Base-by-base conservation (phyloP, 2,329 filamentous ascomycete genomes). In the Plectosphaerella cucumerina region DNA sequence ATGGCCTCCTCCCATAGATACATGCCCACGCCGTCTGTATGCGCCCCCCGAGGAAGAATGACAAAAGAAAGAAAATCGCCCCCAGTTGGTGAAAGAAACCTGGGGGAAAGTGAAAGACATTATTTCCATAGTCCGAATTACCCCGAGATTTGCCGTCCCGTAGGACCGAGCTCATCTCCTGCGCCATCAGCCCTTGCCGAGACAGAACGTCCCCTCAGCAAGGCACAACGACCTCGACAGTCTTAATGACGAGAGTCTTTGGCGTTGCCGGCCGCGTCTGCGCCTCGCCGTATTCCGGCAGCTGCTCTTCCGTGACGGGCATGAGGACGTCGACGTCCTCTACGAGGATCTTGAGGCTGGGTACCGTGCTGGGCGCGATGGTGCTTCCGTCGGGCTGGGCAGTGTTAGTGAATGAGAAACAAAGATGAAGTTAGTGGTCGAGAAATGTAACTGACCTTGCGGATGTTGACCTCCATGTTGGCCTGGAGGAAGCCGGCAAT, bases 261-360 rank as follows among this genome's bases (percentile, higher is more conserved):
- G 39, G 39, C 39, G 22, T 41, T 12, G 49, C 11, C 44, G 44
- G 6, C 37, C 49, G 20, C 48, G 46, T 20, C 49, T 44, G 17
- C 33, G 50, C 39, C 17, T 55, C 44, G 21, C 59, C 60, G 39
- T 61, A 62, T 26, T 48, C 58, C 31, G 67, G 67, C 8, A 70
- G 62, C 44, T 63, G 54, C 33, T 59, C 55, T 10, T 61, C 44
- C 5, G 58, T 56, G 6, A 50, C 50, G 21, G 64, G 53, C 45
- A 59, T 59, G 15, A 59, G 63, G 47, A 63, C 60, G 6, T 61
- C 51, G 52, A 67, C 63, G 31, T 64, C 60, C 50, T 71, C 65
- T 15, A 75, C 55, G 6, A 65, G 62, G 26, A 75, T 45, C 49
- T 65, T 59, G 47, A 74, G 62, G 53, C 71, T 72, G 20, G 67